phyloP scores from a whole-genome alignment of 176 grass and related monocot genomes.

The Typha latifolia region DNA sequence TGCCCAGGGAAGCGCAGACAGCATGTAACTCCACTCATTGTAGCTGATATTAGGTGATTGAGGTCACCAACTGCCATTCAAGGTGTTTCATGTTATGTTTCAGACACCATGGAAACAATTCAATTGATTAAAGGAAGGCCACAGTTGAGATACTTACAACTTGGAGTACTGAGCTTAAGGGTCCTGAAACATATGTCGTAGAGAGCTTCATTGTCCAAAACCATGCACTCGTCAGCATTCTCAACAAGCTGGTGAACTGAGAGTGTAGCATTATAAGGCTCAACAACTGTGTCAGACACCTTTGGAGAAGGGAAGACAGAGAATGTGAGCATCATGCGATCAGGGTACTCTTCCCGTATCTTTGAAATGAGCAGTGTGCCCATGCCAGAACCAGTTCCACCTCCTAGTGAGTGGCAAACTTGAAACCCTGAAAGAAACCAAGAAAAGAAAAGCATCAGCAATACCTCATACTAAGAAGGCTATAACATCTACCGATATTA shows the following conservation, averaged over 20 bases:
- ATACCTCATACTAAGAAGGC: neutral
- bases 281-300: neutral
- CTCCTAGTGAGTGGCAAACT: neutral
- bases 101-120: neutral
- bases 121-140: neutral
- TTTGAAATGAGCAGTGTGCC: neutral
- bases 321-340: conserved; percentile 3
- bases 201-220: neutral
- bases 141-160: neutral
- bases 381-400: neutral
- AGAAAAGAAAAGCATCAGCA: neutral
- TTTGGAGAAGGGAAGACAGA: conserved; percentile 1
- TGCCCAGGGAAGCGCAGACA: neutral
- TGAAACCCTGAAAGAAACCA: neutral
- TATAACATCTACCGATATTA: neutral
- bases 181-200: neutral
- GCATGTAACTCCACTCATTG: neutral
- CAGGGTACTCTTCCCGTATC: neutral
- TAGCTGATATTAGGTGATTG: neutral
- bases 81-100: neutral
- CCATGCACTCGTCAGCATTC: neutral
- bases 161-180: neutral
- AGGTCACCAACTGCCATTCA: neutral
- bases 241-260: conserved; percentile 1
- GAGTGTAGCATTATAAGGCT: neutral